Evolutionary conservation across 768 basidiomycete species (phyloP).

Genomic region (Boletus vermiculosoides): DNA sequence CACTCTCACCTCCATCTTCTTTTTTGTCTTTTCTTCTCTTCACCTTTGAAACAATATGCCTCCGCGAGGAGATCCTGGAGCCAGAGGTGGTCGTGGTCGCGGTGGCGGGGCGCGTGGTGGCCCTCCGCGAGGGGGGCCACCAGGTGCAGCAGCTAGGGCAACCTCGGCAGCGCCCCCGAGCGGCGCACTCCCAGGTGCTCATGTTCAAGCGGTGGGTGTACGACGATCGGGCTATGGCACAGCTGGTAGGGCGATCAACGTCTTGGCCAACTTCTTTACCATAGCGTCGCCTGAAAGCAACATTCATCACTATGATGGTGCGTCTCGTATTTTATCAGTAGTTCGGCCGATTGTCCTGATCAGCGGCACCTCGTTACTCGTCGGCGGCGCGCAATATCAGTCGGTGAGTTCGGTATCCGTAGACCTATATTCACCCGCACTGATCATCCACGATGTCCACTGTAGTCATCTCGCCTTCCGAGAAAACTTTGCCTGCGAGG

Average conservation of each 20-base stretch:
- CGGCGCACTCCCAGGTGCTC: constrained; percentile 31
- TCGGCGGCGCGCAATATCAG: constrained; percentile 10
- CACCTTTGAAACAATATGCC: constrained; percentile 35
- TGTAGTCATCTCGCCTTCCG: constrained; percentile 62
- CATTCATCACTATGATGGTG: constrained; percentile 81
- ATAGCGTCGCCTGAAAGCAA: constrained; percentile 58
- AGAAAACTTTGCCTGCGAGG: constrained; percentile 63
- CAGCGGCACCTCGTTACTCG: background rate
- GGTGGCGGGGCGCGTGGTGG: constrained; percentile 31
- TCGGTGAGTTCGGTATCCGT: constrained; percentile 16
- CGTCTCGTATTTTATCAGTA: constrained; percentile 34
- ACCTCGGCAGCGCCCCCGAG: constrained; percentile 32
- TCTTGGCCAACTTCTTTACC: constrained; percentile 61
- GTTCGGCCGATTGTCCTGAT: constrained; percentile 22
- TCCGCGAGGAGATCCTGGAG: constrained; percentile 31
- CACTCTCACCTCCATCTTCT: constrained; percentile 21
- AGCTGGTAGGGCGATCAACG: constrained; percentile 44
- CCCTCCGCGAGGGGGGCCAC: constrained; percentile 30
- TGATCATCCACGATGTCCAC: constrained; percentile 14
- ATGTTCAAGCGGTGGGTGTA: constrained; percentile 60
- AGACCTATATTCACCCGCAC: background rate
- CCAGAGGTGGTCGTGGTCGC: constrained; percentile 27
- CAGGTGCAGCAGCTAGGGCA: constrained; percentile 17
- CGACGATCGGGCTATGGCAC: constrained; percentile 64
- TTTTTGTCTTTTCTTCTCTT: background rate